Conservation (phyloP, 2,329 filamentous ascomycete genomes). For the Exophiala aquamarina region DNA sequence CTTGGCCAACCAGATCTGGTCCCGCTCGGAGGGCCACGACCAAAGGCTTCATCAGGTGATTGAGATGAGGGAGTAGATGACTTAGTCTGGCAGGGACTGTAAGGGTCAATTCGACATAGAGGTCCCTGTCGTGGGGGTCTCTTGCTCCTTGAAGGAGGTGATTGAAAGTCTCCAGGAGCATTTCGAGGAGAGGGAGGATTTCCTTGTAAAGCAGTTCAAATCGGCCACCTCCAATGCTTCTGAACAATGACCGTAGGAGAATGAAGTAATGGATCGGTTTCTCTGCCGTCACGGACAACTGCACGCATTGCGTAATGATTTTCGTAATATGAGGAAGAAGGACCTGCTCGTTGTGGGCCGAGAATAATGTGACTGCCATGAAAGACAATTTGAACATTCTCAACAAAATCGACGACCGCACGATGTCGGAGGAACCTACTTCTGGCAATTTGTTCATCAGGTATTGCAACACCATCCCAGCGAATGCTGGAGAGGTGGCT, state of each 20-base stretch:
- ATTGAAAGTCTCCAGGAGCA: conserved; percentile 96
- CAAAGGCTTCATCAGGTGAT: conserved; percentile 93
- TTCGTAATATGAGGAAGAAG: conserved; percentile 93
- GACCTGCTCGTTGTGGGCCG: conserved; percentile 90
- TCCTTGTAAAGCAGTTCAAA: conserved; percentile 99
- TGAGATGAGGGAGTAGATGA: conserved; percentile 91
- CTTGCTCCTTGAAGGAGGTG: conserved; percentile 87
- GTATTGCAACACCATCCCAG: conserved; percentile 95
- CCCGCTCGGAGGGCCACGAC: conserved; percentile 93
- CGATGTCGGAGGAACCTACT: conserved; percentile 86
- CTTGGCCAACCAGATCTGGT: conserved; percentile 91
- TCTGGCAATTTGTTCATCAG: conserved; percentile 96
- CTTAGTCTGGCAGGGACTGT: conserved; percentile 93
- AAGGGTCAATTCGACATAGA: conserved; percentile 95
- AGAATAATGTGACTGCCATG: conserved; percentile 98
- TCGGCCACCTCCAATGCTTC: conserved; percentile 93
- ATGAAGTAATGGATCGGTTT: conserved; percentile 99
- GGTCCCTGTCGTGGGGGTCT: conserved; percentile 84
- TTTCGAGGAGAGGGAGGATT: conserved; percentile 91
- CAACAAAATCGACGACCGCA: conserved; percentile 87
- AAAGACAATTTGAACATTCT: conserved; percentile 97
- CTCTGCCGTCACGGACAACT: conserved; percentile 90
- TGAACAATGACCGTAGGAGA: conserved; percentile 84
- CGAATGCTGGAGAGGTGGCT: conserved; percentile 95
- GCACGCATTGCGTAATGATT: conserved; percentile 95